Percentiles rank a stretch among this genome's conserved stretches.
Evolutionary conservation across 2,329 filamentous ascomycete genomes (phyloP).

Genomic region (Nemania serpens): DNA sequence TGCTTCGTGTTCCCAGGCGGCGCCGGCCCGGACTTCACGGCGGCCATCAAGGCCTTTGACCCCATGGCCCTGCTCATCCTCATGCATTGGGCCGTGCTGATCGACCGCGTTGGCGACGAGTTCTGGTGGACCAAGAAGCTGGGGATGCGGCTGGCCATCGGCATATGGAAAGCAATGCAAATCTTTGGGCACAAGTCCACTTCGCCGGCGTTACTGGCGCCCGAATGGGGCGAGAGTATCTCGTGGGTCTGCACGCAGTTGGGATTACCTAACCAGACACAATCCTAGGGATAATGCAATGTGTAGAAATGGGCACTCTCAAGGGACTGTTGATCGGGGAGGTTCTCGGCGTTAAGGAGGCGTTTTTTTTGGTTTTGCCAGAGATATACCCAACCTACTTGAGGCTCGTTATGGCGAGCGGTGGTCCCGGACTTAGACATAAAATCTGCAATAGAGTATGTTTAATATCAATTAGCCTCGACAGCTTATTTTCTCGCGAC

Average conservation of each 20-base stretch:
- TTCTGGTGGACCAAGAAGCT: constrained; percentile 36
- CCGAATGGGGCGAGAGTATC: constrained; percentile 37
- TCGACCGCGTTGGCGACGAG: constrained; percentile 32
- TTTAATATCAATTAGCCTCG: background rate
- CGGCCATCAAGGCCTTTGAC: constrained; percentile 39
- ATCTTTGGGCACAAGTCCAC: background rate
- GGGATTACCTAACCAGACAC: constrained; percentile 17
- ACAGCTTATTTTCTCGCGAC: no score
- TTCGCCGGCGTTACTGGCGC: constrained; percentile 24
- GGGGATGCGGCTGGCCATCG: constrained; percentile 33
- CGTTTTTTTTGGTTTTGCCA: constrained; percentile 1
- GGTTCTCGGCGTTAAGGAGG: constrained; percentile 5
- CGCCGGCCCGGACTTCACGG: constrained; percentile 40
- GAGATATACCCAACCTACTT: constrained; percentile 21
- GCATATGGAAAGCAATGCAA: constrained; percentile 37
- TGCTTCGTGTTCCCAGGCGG: constrained; percentile 40
- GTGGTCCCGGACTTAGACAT: background rate
- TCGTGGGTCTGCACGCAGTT: constrained; percentile 36
- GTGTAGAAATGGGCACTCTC: background rate
- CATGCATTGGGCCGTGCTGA: constrained; percentile 46
- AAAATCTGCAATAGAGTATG: background rate
- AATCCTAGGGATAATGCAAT: background rate
- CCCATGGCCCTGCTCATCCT: constrained; percentile 45
- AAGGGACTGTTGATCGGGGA: background rate
- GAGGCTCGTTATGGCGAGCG: background rate